Percentiles rank a stretch among this genome's conserved stretches.
Evolutionary conservation across 139 green algal genomes (phyloP).

Genomic region (Chlorokybus atmophyticus): DNA sequence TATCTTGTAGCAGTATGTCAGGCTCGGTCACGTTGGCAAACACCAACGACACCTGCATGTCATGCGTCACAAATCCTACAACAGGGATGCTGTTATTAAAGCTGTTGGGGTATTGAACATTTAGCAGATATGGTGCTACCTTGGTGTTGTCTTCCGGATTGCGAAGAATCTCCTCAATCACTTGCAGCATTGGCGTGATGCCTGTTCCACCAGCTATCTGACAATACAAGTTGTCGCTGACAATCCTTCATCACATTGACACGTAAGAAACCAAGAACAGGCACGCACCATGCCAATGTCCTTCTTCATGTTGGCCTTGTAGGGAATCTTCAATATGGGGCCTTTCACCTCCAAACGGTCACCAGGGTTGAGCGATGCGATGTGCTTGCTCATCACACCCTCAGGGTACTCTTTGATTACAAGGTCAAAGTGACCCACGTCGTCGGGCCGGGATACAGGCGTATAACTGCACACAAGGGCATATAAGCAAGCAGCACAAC

Average conservation of each 20-base stretch:
- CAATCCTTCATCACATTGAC: too few species aligned
- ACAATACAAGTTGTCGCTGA: too few species aligned
- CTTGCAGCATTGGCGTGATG: slow-evolving; percentile 45
- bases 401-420: slow-evolving; percentile 87
- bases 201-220: slow-evolving; percentile 82
- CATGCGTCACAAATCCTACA: too few species aligned
- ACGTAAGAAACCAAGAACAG: slow-evolving; percentile 53
- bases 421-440: slow-evolving; percentile 82
- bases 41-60: slow-evolving; percentile 54
- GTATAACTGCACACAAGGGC: too few species aligned
- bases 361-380: slow-evolving; percentile 58
- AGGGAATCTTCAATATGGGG: slow-evolving; percentile 56
- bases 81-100: too few species aligned
- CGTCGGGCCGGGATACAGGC: slow-evolving; percentile 52
- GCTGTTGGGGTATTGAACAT: too few species aligned
- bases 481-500: too few species aligned
- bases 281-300: slow-evolving; percentile 49
- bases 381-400: slow-evolving; percentile 58
- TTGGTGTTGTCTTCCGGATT: slow-evolving; percentile 63
- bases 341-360: slow-evolving; percentile 69
- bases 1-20: slow-evolving; percentile 79
- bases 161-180: slow-evolving; percentile 49
- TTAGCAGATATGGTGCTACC: too few species aligned
- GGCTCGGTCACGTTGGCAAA: slow-evolving; percentile 75
- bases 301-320: slow-evolving; percentile 54